Conservation (phyloP, 768 basidiomycete genomes). For the Boletus bicolor region DNA sequence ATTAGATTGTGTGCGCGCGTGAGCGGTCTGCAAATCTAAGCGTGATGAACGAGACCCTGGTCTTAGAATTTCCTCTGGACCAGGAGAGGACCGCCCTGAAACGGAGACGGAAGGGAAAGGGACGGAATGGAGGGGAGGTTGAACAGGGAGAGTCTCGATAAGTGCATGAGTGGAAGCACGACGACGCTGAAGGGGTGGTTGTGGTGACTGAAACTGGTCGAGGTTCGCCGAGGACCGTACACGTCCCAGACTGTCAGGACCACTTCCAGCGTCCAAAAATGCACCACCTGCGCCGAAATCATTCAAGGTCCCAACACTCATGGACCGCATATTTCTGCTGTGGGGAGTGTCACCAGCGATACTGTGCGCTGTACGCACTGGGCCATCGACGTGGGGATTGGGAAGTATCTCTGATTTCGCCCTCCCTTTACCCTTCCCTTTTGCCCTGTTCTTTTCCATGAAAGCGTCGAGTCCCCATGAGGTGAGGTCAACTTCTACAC, state of each 20-base stretch:
- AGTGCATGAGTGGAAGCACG: constrained; percentile 49
- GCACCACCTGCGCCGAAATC: constrained; percentile 47
- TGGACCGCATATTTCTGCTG: constrained; percentile 51
- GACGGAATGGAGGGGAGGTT: constrained; percentile 46
- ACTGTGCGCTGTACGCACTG: constrained; percentile 42
- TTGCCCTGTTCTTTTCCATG: constrained; percentile 63
- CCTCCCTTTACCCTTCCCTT: constrained; percentile 38
- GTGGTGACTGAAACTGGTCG: constrained; percentile 41
- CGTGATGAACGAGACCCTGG: constrained; percentile 34
- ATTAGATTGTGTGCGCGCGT: constrained; percentile 48
- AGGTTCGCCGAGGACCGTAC: constrained; percentile 61
- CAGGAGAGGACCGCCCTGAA: constrained; percentile 46
- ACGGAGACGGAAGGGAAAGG: constrained; percentile 63
- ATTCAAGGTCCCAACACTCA: constrained; percentile 65
- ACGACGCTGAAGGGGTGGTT: constrained; percentile 43
- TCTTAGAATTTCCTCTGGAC: constrained; percentile 37
- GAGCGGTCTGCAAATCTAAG: constrained; percentile 32
- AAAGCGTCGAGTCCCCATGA: constrained; percentile 84
- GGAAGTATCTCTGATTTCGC: constrained; percentile 39
- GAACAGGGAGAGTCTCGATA: constrained; percentile 41
- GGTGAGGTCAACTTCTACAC: constrained; percentile 71
- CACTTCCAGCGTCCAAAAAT: constrained; percentile 40
- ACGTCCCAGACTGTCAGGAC: constrained; percentile 35
- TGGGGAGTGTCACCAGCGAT: constrained; percentile 40
- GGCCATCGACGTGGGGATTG: constrained; percentile 39